These are phyloP conservation scores for Straminergon stramineum DNA, from an alignment of 225 moss, liverwort and hornwort genomes.

Conservation along the genomic window DNA sequence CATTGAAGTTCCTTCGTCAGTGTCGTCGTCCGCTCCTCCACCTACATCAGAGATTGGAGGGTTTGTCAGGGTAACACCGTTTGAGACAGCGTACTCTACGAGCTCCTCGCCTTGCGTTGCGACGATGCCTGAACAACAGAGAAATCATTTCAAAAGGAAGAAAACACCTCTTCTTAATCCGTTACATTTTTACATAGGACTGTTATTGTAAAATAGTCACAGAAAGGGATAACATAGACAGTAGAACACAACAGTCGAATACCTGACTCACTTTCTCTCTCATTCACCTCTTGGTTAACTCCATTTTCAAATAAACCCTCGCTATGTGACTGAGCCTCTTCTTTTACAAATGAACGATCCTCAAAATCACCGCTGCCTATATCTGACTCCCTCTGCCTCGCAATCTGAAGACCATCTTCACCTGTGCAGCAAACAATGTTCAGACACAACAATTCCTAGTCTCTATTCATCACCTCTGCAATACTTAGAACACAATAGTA, in stretches of 20 bases:
- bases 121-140: slow-evolving; percentile 2
- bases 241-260: neutral
- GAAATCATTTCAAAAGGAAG: neutral
- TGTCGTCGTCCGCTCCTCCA: slow-evolving; percentile 24
- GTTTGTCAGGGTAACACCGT: slow-evolving; percentile 6
- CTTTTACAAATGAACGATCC: slow-evolving; percentile 9
- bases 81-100: slow-evolving; percentile 8
- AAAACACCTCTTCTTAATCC: neutral
- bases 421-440: slow-evolving; percentile 20
- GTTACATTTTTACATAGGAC: neutral
- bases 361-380: slow-evolving; percentile 29
- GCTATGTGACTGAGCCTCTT: slow-evolving; percentile 18
- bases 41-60: slow-evolving; percentile 26
- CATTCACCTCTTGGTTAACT: slow-evolving; percentile 8
- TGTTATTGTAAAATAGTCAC: neutral
- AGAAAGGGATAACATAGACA: neutral
- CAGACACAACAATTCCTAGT: neutral
- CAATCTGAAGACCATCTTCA: slow-evolving; percentile 27
- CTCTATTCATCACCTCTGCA: neutral
- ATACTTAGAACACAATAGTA: neutral
- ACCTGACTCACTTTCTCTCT: slow-evolving; percentile 25
- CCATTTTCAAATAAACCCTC: slow-evolving; percentile 15
- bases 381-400: slow-evolving; percentile 20
- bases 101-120: slow-evolving; percentile 18
- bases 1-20: slow-evolving; percentile 24